Evolutionary conservation across 495 filamentous ascomycete species (phyloP).

Genomic region (Tuber melanosporum): DNA sequence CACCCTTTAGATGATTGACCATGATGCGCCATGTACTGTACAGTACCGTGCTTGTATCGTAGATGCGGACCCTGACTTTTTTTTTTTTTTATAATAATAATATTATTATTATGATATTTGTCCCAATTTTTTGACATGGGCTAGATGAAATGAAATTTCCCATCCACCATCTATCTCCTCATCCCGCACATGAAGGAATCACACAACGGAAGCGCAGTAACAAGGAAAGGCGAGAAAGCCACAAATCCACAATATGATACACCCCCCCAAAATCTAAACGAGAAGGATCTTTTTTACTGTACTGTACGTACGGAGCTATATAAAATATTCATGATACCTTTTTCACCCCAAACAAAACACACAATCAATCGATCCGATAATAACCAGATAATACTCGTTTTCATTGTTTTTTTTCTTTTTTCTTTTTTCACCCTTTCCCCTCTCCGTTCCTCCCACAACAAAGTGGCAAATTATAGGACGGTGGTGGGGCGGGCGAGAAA

Average conservation of each 20-base stretch:
- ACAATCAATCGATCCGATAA: no score
- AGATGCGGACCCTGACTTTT: background rate
- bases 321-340: no score
- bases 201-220: background rate
- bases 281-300: background rate
- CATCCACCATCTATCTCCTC: background rate
- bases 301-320: background rate
- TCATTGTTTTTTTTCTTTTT: background rate
- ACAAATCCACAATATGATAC: background rate
- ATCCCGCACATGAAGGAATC: background rate
- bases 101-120: background rate
- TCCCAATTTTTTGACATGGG: no score
- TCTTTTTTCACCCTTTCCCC: background rate
- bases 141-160: background rate
- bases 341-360: no score
- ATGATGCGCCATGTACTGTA: background rate
- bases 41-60: background rate
- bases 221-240: background rate
- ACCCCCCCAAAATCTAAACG: background rate
- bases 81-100: background rate
- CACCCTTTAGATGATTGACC: background rate
- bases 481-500: background rate
- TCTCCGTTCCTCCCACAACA: background rate
- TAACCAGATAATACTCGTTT: no score
- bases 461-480: background rate